phyloP scores from a whole-genome alignment of 148 eudicot species.

The Rhododendron vialii region DNA sequence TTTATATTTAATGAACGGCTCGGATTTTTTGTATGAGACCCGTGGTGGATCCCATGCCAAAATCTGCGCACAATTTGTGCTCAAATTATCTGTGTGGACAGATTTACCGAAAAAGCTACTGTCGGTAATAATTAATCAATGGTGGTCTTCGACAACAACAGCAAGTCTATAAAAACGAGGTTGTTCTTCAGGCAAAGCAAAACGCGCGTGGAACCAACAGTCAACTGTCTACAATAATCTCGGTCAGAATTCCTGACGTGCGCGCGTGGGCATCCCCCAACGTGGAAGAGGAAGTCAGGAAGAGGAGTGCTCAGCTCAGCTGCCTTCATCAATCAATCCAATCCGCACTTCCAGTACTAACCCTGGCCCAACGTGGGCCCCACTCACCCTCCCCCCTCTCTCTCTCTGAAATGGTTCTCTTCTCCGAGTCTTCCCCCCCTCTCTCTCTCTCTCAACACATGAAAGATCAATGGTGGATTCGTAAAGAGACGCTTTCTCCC shows the following conservation, averaged over 20 bases:
- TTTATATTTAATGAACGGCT: too few relatives aligned
- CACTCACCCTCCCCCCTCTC: not conserved
- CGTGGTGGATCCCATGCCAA: too few relatives aligned
- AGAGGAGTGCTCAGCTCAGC: not conserved
- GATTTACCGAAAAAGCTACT: too few relatives aligned
- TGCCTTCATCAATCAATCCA: constrained; percentile 12
- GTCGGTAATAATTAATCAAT: not conserved
- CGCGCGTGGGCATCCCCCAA: not conserved
- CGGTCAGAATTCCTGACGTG: not conserved
- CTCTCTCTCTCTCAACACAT: not conserved
- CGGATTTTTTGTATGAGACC: too few relatives aligned
- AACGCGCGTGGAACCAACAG: not conserved
- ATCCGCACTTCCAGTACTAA: not conserved
- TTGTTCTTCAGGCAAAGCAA: not conserved
- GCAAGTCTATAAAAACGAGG: not conserved
- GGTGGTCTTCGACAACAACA: not conserved
- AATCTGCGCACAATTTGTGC: too few relatives aligned
- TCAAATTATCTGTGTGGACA: too few relatives aligned
- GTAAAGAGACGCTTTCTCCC: not conserved
- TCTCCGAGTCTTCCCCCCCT: not conserved
- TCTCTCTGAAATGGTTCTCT: not conserved
- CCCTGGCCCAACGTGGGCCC: constrained; percentile 5
- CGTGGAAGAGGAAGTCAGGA: not conserved
- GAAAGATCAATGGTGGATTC: not conserved
- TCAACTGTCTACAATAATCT: not conserved